phyloP scores from a whole-genome alignment of 1,284 basidiomycete genomes.

The Boletus hoseneyae region DNA sequence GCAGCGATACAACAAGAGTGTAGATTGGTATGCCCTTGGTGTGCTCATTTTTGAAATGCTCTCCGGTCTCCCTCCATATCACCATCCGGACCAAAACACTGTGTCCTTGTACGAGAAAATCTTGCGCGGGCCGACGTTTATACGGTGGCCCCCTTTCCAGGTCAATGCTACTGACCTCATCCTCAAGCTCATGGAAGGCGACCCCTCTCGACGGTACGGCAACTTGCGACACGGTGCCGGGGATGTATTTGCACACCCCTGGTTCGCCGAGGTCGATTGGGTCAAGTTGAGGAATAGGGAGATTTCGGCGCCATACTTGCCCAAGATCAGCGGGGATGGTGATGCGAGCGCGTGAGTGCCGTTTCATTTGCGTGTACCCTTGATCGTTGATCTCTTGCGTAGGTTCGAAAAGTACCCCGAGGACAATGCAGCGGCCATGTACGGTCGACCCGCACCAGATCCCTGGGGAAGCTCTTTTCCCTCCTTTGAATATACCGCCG shows the following conservation, averaged over 20 bases:
- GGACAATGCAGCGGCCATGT: conserved; percentile 55
- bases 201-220: conserved; percentile 90
- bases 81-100: conserved; percentile 63
- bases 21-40: conserved; percentile 98
- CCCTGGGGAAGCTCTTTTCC: conserved; percentile 58
- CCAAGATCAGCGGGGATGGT: conserved; percentile 81
- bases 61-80: conserved; percentile 79
- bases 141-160: conserved; percentile 92
- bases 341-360: conserved; percentile 85
- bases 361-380: background rate
- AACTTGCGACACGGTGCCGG: conserved; percentile 91
- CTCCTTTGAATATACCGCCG: conserved; percentile 57
- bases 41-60: conserved; percentile 98
- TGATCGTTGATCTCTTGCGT: conserved; percentile 1
- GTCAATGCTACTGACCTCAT: conserved; percentile 85
- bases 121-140: conserved; percentile 67
- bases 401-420: conserved; percentile 79
- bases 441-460: conserved; percentile 57
- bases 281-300: conserved; percentile 78
- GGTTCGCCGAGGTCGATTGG: conserved; percentile 98
- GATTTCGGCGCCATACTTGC: conserved; percentile 96
- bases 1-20: conserved; percentile 94
- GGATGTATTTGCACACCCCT: conserved; percentile 94
- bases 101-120: conserved; percentile 79
- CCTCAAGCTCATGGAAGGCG: conserved; percentile 85